Percentiles rank a stretch among this genome's conserved stretches.
phyloP scores from a whole-genome alignment of 2,329 filamentous ascomycete genomes.

The Apiospora phragmitis region DNA sequence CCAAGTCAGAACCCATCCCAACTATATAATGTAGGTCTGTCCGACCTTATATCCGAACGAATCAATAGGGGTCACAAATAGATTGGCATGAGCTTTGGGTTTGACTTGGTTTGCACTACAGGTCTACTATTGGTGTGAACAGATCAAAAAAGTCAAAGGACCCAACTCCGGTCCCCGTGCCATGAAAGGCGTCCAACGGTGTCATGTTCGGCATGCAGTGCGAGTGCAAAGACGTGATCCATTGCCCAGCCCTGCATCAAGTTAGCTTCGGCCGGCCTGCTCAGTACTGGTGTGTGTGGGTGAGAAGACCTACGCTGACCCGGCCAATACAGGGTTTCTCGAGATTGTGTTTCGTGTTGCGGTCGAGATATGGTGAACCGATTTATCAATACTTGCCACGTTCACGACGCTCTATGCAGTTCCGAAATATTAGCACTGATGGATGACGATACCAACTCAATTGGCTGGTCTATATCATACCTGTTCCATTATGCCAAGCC shows the following conservation, averaged over 20 bases:
- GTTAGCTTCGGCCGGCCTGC: background rate
- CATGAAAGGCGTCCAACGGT: background rate
- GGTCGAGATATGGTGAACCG: constrained; percentile 6
- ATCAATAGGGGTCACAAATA: background rate
- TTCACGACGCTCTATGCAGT: background rate
- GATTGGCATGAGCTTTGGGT: too few species aligned
- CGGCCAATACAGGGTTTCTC: background rate
- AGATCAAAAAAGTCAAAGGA: constrained; percentile 7
- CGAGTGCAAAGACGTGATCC: background rate
- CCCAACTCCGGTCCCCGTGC: background rate
- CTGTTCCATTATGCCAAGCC: constrained; percentile 5
- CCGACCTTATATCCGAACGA: background rate
- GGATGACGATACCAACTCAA: background rate
- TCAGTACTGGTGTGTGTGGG: too few species aligned
- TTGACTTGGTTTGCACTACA: background rate
- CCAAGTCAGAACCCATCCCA: background rate
- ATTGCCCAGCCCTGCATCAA: background rate
- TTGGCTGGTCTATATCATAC: background rate
- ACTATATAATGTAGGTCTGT: background rate
- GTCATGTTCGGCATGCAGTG: background rate
- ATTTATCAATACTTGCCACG: background rate
- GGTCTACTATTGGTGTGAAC: background rate
- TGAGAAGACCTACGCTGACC: background rate
- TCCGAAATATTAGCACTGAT: background rate
- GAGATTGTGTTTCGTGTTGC: background rate